Percentiles rank a stretch among this genome's conserved stretches.
phyloP scores from a whole-genome alignment of 768 basidiomycete species.

The Inosperma sp. region DNA sequence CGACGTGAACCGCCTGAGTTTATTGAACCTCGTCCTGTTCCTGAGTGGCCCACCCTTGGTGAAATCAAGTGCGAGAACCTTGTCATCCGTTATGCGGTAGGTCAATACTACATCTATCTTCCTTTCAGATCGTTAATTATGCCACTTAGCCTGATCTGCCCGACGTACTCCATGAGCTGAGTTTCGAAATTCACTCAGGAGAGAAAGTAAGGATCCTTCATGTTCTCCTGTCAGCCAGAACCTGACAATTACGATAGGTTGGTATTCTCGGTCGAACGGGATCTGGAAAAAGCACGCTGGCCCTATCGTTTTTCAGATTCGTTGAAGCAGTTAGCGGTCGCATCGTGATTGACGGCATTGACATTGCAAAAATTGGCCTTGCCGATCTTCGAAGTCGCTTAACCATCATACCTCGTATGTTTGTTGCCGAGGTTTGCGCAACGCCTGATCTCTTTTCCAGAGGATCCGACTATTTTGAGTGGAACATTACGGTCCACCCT shows the following conservation, averaged over 20 bases:
- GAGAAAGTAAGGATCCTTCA: constrained; percentile 55
- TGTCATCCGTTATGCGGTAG: constrained; percentile 71
- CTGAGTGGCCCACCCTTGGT: constrained; percentile 73
- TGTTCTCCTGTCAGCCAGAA: constrained; percentile 30
- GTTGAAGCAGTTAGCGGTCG: constrained; percentile 72
- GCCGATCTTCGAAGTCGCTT: constrained; percentile 70
- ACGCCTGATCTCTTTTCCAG: constrained; percentile 25
- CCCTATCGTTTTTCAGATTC: constrained; percentile 82
- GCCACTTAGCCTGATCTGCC: constrained; percentile 72
- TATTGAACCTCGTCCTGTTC: constrained; percentile 76
- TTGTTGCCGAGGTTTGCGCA: background rate
- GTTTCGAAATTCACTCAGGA: constrained; percentile 64
- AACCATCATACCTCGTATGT: constrained; percentile 65
- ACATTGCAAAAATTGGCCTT: constrained; percentile 69
- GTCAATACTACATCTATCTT: constrained; percentile 33
- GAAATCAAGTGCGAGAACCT: constrained; percentile 68
- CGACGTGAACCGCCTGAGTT: constrained; percentile 77
- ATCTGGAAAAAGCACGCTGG: constrained; percentile 77
- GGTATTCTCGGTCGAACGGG: constrained; percentile 71
- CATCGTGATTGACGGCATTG: constrained; percentile 67
- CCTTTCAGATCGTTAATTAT: background rate
- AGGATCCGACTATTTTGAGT: constrained; percentile 81
- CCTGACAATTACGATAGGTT: constrained; percentile 35
- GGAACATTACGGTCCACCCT: constrained; percentile 74
- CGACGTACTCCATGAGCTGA: constrained; percentile 74